phyloP scores from a whole-genome alignment of 1,284 basidiomycete genomes.

The Sutorius eximius region DNA sequence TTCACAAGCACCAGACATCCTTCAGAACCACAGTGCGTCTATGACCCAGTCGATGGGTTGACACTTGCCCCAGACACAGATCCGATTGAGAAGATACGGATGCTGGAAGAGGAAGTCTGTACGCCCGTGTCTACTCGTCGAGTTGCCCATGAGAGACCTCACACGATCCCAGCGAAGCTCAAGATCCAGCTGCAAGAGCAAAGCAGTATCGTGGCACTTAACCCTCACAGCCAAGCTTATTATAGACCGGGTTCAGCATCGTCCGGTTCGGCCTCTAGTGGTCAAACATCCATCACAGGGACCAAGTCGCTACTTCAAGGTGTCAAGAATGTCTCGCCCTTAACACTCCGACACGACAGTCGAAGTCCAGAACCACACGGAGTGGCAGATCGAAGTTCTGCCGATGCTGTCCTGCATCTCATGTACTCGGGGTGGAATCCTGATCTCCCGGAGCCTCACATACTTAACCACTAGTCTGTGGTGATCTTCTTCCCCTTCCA shows the following conservation, averaged over 20 bases:
- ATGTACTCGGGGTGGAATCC: slow-evolving; percentile 79
- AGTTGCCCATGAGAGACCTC: slow-evolving; percentile 10
- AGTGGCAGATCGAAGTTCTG: slow-evolving; percentile 36
- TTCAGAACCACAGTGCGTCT: slow-evolving; percentile 74
- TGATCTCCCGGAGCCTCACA: slow-evolving; percentile 70
- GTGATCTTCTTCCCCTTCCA: slow-evolving; percentile 10
- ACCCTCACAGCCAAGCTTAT: slow-evolving; percentile 10
- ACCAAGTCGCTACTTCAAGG: slow-evolving; percentile 3
- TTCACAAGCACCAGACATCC: slow-evolving; percentile 58
- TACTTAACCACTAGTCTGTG: slow-evolving; percentile 72
- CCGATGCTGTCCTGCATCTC: slow-evolving; percentile 60
- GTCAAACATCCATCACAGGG: slow-evolving; percentile 11
- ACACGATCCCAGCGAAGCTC: slow-evolving; percentile 51
- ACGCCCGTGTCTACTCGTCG: slow-evolving; percentile 21
- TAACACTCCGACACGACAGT: slow-evolving; percentile 43
- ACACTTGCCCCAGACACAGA: slow-evolving; percentile 71
- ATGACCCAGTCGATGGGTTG: slow-evolving; percentile 80
- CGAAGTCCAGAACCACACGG: slow-evolving; percentile 50
- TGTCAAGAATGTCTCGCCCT: slow-evolving; percentile 8
- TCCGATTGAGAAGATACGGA: slow-evolving; percentile 69
- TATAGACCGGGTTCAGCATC: slow-evolving; percentile 27
- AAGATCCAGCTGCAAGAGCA: slow-evolving; percentile 63
- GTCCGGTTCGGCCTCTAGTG: slow-evolving; percentile 23
- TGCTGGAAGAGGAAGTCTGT: slow-evolving; percentile 79
- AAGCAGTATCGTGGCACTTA: slow-evolving; percentile 24